Evolutionary conservation across 768 basidiomycete species (phyloP).

Genomic region (Panus rudis): DNA sequence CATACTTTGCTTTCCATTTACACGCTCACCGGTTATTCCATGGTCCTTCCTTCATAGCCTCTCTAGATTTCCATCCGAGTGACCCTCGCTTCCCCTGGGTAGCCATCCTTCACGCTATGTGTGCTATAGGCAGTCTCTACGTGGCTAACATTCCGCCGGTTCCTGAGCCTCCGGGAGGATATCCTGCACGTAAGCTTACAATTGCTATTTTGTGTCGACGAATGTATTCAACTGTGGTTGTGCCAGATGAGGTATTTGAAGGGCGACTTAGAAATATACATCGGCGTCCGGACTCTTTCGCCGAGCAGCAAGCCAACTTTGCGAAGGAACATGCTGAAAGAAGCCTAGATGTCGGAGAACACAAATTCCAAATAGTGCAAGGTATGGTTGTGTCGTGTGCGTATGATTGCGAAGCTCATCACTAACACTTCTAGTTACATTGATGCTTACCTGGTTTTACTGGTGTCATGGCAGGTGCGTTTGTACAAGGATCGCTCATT

Average conservation of each 20-base stretch:
- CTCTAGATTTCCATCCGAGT: slow-evolving; percentile 55
- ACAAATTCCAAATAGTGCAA: slow-evolving; percentile 56
- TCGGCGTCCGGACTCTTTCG: slow-evolving; percentile 50
- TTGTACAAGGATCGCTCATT: no score
- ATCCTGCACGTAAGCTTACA: slow-evolving; percentile 3
- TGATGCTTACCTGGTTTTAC: slow-evolving; percentile 66
- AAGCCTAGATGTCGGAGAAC: slow-evolving; percentile 42
- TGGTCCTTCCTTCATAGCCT: slow-evolving; percentile 53
- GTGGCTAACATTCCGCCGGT: slow-evolving; percentile 60
- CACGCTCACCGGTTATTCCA: slow-evolving; percentile 69
- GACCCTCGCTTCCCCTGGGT: slow-evolving; percentile 69
- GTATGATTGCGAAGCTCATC: background rate
- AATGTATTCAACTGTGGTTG: background rate
- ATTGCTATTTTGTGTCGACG: slow-evolving; percentile 1
- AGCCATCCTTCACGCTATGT: slow-evolving; percentile 79
- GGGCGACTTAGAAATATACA: slow-evolving; percentile 38
- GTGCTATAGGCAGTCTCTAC: slow-evolving; percentile 71
- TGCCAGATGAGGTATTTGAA: slow-evolving; percentile 48
- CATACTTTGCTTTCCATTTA: slow-evolving; percentile 75
- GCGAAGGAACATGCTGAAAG: slow-evolving; percentile 46
- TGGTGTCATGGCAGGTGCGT: slow-evolving; percentile 67
- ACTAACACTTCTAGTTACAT: slow-evolving; percentile 37
- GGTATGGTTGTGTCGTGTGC: slow-evolving; percentile 27
- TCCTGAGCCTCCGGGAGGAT: slow-evolving; percentile 25
- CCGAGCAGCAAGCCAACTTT: slow-evolving; percentile 53